Base-by-base conservation (phyloP, 768 basidiomycete genomes). In the Lentinula detonsa region DNA sequence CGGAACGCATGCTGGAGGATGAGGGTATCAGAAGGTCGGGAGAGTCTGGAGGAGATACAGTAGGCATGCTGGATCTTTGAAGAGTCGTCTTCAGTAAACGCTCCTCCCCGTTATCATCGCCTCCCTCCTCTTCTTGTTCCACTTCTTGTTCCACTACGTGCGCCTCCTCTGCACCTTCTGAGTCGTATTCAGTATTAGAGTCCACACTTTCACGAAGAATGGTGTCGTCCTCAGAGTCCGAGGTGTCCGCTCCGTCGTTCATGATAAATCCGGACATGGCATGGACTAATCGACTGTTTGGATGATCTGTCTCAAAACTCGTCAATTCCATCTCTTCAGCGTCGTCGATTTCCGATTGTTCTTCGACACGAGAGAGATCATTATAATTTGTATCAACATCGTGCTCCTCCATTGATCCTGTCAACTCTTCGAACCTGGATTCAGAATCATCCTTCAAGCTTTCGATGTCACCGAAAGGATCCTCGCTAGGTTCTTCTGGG, bases 401-500 rank as follows among this genome's bases (percentile, higher is more conserved):
- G 6, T 23, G 23, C 15, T 56, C 55, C 23, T 66, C 70, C 8
- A 63, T 66, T 39, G 61, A 66, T 53, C 63, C 57, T 43, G 62
- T 53, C 40, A 61, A 57, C 40, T 59, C 64, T 13, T 75, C 73
- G 11, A 72, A 72, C 52, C 71, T 73, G n/a, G 55, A 45, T 21
- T 5, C 28, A 23, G 82, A 79, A 60, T 89, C 89, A 59, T 90
- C 88, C 37, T 82, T 77, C 66, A 95, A 70, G 66, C 93, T 94
- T 69, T 96, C 95, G 58, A 98, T 89, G 66, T 95, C 95, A 35
- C 85, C 84, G 73, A 98, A 98, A 7, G 93, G 91, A 75, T 98
- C 95, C 65, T 93, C 91, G 63, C 90, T 91, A 46, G 81, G 78
- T 45, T 81, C 74, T 33, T 74, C 79, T 57, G 75, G 68, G 62